phyloP scores from a whole-genome alignment of 208 protist genomes.

The Crithidia brevicula region DNA sequence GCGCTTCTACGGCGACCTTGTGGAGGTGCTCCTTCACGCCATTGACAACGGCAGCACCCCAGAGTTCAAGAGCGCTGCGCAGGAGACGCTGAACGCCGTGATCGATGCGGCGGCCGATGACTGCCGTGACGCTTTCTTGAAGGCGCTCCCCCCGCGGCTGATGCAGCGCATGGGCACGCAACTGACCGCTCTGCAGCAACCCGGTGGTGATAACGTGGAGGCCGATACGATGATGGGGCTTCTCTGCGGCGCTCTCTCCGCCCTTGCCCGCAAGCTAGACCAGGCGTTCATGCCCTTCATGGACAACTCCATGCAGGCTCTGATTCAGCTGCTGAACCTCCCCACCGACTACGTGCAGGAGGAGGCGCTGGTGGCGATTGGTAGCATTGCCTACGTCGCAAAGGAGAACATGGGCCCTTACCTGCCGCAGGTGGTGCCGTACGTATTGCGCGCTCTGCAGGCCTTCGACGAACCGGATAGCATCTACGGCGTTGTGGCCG shows the following conservation, averaged over 20 bases:
- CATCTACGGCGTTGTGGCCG: conserved; percentile 85
- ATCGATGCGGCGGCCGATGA: conserved; percentile 87
- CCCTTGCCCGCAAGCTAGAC: conserved; percentile 76
- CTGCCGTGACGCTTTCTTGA: conserved; percentile 53
- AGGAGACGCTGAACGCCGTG: conserved; percentile 95
- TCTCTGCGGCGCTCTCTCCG: conserved; percentile 87
- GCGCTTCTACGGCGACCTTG: conserved; percentile 80
- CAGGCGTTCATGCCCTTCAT: conserved; percentile 49
- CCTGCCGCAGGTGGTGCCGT: conserved; percentile 78
- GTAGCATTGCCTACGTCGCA: conserved; percentile 87
- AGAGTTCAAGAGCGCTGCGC: conserved; percentile 84
- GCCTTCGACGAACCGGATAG: conserved; percentile 85
- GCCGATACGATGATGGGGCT: conserved; percentile 79
- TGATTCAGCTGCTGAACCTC: conserved; percentile 61
- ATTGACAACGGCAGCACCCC: conserved; percentile 80
- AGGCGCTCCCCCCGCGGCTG: conserved; percentile 77
- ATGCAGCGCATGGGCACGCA: conserved; percentile 60
- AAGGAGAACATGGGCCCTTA: conserved; percentile 82
- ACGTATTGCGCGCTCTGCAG: conserved; percentile 80
- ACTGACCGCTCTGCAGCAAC: conserved; percentile 35
- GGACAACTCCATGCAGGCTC: conserved; percentile 55
- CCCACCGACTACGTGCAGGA: conserved; percentile 86
- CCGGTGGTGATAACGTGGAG: conserved; percentile 36
- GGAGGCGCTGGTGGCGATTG: conserved; percentile 95
- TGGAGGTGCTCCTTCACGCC: conserved; percentile 61